phyloP scores from a whole-genome alignment of 345 rosid species.

The Eutrema heterophyllum region DNA sequence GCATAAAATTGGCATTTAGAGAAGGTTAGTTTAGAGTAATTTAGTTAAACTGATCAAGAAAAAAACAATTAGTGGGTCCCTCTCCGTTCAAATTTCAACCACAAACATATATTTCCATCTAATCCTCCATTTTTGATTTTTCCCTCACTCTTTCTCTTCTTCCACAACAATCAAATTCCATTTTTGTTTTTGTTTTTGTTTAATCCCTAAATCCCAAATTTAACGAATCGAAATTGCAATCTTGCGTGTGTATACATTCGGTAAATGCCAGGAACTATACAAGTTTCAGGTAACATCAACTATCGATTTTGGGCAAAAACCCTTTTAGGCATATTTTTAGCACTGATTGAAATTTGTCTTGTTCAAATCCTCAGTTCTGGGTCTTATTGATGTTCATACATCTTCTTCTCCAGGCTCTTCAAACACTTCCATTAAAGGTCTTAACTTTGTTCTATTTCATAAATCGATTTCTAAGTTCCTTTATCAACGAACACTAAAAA shows the following conservation, averaged over 20 bases:
- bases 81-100: slow-evolving; percentile 40
- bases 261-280: slow-evolving; percentile 88
- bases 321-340: not conserved
- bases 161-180: slow-evolving; percentile 5
- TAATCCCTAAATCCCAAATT: not conserved
- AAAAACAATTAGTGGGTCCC: slow-evolving; percentile 36
- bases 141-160: slow-evolving; percentile 14
- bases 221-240: not conserved
- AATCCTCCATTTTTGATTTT: slow-evolving; percentile 9
- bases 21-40: not conserved
- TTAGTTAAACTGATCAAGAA: not conserved
- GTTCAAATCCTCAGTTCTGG: slow-evolving; percentile 48
- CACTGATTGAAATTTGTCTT: slow-evolving; percentile 2
- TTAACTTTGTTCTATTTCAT: slow-evolving; percentile 10
- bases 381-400: slow-evolving; percentile 45
- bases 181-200: not conserved
- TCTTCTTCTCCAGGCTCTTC: slow-evolving; percentile 37
- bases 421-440: slow-evolving; percentile 56
- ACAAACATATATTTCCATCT: slow-evolving; percentile 45
- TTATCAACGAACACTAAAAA: not conserved
- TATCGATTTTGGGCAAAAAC: slow-evolving; percentile 14
- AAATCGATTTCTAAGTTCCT: not conserved
- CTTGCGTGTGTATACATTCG: slow-evolving; percentile 7
- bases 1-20: not conserved
- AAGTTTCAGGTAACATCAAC: slow-evolving; percentile 64